Evolutionary conservation across 2,329 filamentous ascomycete genomes (phyloP), one percentile per base, ranked within the genome.

Genomic region (Sordariomycetes sp.): DNA sequence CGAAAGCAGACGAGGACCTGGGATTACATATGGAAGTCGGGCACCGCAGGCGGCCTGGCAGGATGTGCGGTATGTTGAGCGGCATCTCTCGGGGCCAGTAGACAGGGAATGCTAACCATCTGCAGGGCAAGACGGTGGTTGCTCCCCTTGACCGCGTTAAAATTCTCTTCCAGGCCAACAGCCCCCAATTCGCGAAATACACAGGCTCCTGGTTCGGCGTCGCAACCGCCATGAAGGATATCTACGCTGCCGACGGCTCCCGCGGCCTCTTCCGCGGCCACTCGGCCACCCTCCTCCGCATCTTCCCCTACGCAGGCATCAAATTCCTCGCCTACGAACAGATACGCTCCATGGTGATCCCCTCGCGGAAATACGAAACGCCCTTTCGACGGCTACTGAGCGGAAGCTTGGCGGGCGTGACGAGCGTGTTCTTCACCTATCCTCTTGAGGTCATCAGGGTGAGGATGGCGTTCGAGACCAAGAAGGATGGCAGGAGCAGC

Each of bases 261-360:
- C 55, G 68, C 9, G 92, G 92, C 2, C 70, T 98, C 6, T 98
- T 87, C 61, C 82, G 92, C 34, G 92, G 92, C 6, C 92, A 98
- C 57, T 95, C 87, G 4, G 92, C 88, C 3, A 98, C 92, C 0
- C 67, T 98, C 3, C 70, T 96, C 34, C 81, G 92, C 43, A 94
- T 98, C 42, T 98, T 96, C 49, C 92, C 92, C 6, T 98, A 98
- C 57, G 92, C 90, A 12, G 90, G 85, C 30, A 94, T 96, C 60
- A 98, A 98, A 53, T 98, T 98, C 52, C 74, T 98, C 27, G 88
- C 90, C 30, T 98, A 98, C 63, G 92, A 98, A 58, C 92, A 98
- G 59, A 86, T 95, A 43, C 84, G 92, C 39, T 76, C 82, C 10
- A 50, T 79, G 11, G 52, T 96, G 21, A 96, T 98, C 40, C 74